Evolutionary conservation across 495 filamentous ascomycete species (phyloP).

Genomic region (Penicillium parvum): DNA sequence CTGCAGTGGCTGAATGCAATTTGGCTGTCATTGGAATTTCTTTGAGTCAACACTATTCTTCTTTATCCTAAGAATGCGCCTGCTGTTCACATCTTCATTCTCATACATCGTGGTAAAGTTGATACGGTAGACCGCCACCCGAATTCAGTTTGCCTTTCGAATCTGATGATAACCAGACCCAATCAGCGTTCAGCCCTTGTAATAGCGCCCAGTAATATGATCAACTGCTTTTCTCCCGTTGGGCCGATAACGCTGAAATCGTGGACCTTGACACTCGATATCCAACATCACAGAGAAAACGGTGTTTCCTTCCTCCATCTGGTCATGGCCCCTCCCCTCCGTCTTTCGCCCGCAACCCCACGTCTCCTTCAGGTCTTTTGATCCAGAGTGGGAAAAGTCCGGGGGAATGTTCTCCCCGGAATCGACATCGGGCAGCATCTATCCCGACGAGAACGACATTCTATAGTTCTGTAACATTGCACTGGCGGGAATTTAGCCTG

Average conservation of each 20-base stretch:
- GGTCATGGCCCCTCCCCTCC: constrained; percentile 4
- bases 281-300: too few species aligned
- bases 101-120: too few species aligned
- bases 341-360: constrained; percentile 8
- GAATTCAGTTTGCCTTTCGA: neutral
- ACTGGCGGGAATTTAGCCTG: too few species aligned
- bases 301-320: constrained; percentile 10
- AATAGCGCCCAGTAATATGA: constrained; percentile 20
- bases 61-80: too few species aligned
- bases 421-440: too few species aligned
- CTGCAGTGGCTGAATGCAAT: too few species aligned
- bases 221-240: constrained; percentile 23
- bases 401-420: constrained; percentile 11
- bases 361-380: constrained; percentile 4
- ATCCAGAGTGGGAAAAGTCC: constrained; percentile 14
- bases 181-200: constrained; percentile 22
- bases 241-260: constrained; percentile 24
- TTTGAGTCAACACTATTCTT: neutral
- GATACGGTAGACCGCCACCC: constrained; percentile 11
- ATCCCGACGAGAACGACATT: too few species aligned
- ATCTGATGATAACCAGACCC: constrained; percentile 4
- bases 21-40: neutral
- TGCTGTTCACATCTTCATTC: too few species aligned
- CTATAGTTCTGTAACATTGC: too few species aligned
- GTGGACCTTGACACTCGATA: too few species aligned